These are phyloP conservation scores for Trichoderma parareesei DNA, from an alignment of 495 filamentous ascomycete genomes.

Conservation along the genomic window DNA sequence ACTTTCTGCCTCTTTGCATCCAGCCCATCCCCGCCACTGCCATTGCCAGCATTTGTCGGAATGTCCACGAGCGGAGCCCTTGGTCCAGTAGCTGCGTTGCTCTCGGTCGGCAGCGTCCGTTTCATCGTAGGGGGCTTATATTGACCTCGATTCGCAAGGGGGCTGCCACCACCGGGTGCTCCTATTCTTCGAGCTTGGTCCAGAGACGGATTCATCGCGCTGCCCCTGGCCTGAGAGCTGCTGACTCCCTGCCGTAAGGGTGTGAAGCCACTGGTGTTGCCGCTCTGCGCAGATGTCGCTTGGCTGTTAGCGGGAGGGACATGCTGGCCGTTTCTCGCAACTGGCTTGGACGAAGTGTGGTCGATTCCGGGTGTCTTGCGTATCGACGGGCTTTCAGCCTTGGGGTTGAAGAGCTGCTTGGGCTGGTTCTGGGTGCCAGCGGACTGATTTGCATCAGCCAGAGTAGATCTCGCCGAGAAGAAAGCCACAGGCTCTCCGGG, in stretches of 20 bases:
- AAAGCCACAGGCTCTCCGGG: constrained; percentile 17
- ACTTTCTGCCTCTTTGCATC: constrained; percentile 37
- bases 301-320: constrained; percentile 27
- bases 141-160: constrained; percentile 46
- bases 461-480: neutral
- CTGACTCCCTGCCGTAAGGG: constrained; percentile 21
- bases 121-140: constrained; percentile 57
- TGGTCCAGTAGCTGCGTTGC: constrained; percentile 13
- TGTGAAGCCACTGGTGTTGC: constrained; percentile 14
- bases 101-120: constrained; percentile 29
- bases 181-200: constrained; percentile 66
- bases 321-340: constrained; percentile 42
- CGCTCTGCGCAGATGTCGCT: neutral
- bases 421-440: constrained; percentile 1
- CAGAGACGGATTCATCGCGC: constrained; percentile 62
- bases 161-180: constrained; percentile 52
- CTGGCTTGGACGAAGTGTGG: constrained; percentile 60
- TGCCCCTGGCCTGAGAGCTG: constrained; percentile 20
- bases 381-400: constrained; percentile 76
- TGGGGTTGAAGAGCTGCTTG: constrained; percentile 65
- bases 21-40: constrained; percentile 17
- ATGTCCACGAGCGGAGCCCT: constrained; percentile 33
- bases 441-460: neutral
- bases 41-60: constrained; percentile 25
- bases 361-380: constrained; percentile 86